phyloP scores from a whole-genome alignment of 805 yeast species.

The Cyberlindnera maritima region DNA sequence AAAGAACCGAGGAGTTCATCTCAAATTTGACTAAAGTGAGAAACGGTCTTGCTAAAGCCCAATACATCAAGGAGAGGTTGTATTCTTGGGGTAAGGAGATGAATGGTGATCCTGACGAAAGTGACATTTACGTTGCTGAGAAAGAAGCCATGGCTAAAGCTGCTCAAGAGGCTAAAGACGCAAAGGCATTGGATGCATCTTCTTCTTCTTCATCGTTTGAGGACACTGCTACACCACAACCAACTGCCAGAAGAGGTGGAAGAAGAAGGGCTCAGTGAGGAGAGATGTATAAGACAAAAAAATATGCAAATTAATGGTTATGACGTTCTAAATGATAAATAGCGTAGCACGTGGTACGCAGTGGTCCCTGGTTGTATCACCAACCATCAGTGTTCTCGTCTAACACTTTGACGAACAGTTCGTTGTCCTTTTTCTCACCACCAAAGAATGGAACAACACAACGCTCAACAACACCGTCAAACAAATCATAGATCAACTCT shows the following conservation, averaged over 20 bases:
- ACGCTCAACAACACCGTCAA: slow-evolving; percentile 50
- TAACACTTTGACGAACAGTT: slow-evolving; percentile 39
- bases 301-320: too few relatives aligned
- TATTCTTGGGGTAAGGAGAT: slow-evolving; percentile 85
- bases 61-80: slow-evolving; percentile 66
- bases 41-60: slow-evolving; percentile 74
- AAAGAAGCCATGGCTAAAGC: slow-evolving; percentile 27
- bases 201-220: slow-evolving; percentile 9
- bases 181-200: slow-evolving; percentile 9
- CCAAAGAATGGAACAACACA: slow-evolving; percentile 50
- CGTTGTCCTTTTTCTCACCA: slow-evolving; percentile 10
- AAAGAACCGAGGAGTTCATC: slow-evolving; percentile 83
- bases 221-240: slow-evolving; percentile 15
- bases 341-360: too few relatives aligned
- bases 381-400: slow-evolving; percentile 35
- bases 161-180: slow-evolving; percentile 21
- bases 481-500: slow-evolving; percentile 59
- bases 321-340: too few relatives aligned
- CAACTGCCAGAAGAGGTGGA: slow-evolving; percentile 21
- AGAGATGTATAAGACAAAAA: too few relatives aligned
- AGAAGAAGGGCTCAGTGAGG: slow-evolving; percentile 20
- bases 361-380: too few relatives aligned
- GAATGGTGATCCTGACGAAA: slow-evolving; percentile 58
- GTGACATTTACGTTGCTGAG: slow-evolving; percentile 34
- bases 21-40: slow-evolving; percentile 74